Base-by-base conservation (phyloP, 805 yeast species). In the Suhomyces canberraensis region DNA sequence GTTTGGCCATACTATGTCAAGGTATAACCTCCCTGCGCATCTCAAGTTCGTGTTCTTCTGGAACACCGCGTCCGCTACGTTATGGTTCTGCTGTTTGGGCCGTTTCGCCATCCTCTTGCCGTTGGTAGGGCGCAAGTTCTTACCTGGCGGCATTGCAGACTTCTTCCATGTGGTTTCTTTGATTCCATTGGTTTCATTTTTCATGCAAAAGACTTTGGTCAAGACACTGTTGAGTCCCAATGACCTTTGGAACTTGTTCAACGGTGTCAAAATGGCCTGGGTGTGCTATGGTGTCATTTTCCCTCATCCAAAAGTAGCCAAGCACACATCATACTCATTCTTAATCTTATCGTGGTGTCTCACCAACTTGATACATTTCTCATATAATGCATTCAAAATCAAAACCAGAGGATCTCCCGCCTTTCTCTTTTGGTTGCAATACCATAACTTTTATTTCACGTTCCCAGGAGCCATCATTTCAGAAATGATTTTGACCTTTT, bases 131-230 rank as follows among this genome's bases (percentile, higher is more conserved):
- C 57, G 78, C 21, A 66, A 65, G 44, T 82, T 79, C 45, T 55
- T 82, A 15, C 84, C 88, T 1, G 87, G 82, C 5, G 89, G 87
- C 0, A 77, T 83, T 9, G 84, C 85, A 30, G 84, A 76, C 45
- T 82, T 79, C 58, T 74, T 79, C 47, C 73, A 67, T 31, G 59
- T 60, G 8, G 66, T 68, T 19, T 45, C 72, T 2, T 39, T 62
- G 14, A 40, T 60, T 7, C 72, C 73, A 8, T 46, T 65, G 13
- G 31, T 56, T 2, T 59, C 54, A 4, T 46, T 54, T 21, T 22
- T 44, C 16, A 21, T 42, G 13, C 35, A 46, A 8, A 52, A 51
- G 19, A 22, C 39, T 4, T 19, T 50, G 4, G 49, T 52, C 24
- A 44, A 35, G 13, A 29, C 32, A 8, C 35, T 17, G n/a, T 39